Evolutionary conservation across 495 filamentous ascomycete species (phyloP).

Genomic region (Neurospora sp.): DNA sequence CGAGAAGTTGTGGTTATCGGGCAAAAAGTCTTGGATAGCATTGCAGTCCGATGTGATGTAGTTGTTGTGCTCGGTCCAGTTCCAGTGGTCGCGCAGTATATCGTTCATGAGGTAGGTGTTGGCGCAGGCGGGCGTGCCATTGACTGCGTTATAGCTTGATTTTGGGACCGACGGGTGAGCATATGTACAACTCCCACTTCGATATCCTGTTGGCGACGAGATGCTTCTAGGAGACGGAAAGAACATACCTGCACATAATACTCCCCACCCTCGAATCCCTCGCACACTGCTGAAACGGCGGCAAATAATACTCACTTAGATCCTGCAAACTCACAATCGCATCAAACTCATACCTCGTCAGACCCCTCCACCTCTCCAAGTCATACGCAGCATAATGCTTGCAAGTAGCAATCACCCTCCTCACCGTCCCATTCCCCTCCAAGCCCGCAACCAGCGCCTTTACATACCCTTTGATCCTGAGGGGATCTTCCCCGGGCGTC

Average conservation of each 20-base stretch:
- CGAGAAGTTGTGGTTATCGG: conserved; percentile 25
- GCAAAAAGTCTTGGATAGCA: conserved; percentile 14
- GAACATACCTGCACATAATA: conserved; percentile 32
- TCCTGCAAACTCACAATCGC: conserved; percentile 28
- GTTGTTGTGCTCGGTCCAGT: conserved; percentile 30
- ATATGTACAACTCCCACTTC: not conserved
- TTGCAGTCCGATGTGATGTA: conserved; percentile 38
- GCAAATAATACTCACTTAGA: conserved; percentile 38
- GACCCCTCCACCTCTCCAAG: conserved; percentile 37
- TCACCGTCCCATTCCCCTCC: conserved; percentile 34
- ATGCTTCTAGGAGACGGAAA: not conserved
- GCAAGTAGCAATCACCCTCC: conserved; percentile 51
- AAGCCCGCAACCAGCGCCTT: conserved; percentile 50
- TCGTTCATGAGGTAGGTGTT: conserved; percentile 29
- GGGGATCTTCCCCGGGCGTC: conserved; percentile 26
- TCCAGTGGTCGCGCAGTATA: conserved; percentile 37
- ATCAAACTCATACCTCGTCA: conserved; percentile 25
- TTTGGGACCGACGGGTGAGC: not conserved
- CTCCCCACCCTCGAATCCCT: conserved; percentile 34
- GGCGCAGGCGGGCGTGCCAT: conserved; percentile 36
- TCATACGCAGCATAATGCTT: conserved; percentile 61
- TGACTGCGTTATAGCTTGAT: conserved; percentile 31
- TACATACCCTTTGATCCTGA: conserved; percentile 41
- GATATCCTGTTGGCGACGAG: not conserved
- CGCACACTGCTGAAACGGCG: conserved; percentile 35